These are phyloP conservation scores for Carallia brachiata DNA, from an alignment of 345 rosid species.

Conservation along the genomic window DNA sequence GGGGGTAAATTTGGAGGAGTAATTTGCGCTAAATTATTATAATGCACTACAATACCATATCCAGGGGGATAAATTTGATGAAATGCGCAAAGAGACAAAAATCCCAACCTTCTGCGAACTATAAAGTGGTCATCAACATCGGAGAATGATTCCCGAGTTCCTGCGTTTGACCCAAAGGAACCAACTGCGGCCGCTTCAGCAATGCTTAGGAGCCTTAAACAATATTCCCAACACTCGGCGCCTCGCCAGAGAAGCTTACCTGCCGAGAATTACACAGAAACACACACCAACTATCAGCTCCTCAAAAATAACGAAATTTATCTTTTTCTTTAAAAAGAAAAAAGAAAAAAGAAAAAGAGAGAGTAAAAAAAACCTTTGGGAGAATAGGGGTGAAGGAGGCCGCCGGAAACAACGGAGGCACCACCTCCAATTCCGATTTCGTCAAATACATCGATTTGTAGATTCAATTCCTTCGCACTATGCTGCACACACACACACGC, in stretches of 20 bases:
- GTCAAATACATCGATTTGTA: slow-evolving; percentile 71
- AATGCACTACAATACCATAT: no score
- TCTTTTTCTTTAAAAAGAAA: no score
- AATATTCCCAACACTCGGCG: slow-evolving; percentile 81
- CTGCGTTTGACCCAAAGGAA: slow-evolving; percentile 25
- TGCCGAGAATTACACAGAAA: slow-evolving; percentile 20
- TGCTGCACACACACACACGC: slow-evolving; percentile 35
- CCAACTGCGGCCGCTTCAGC: slow-evolving; percentile 55
- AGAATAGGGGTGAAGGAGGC: slow-evolving; percentile 90
- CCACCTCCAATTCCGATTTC: slow-evolving; percentile 92
- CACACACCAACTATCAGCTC: not conserved
- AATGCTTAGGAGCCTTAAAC: slow-evolving; percentile 57
- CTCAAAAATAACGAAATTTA: not conserved
- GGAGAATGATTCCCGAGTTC: slow-evolving; percentile 24
- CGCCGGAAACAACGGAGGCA: slow-evolving; percentile 94
- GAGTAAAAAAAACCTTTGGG: slow-evolving; percentile 57
- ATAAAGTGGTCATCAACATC: slow-evolving; percentile 36
- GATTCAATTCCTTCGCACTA: slow-evolving; percentile 44
- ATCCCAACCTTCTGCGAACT: slow-evolving; percentile 71
- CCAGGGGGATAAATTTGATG: not conserved
- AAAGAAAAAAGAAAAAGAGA: not conserved
- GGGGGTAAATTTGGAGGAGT: no score
- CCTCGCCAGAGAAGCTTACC: slow-evolving; percentile 88
- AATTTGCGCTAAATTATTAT: no score
- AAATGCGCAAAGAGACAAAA: not conserved